Percentiles rank a stretch among this genome's conserved stretches.
Conservation (phyloP, 2,329 filamentous ascomycete species). For the Pseudogymnoascus sp. region DNA sequence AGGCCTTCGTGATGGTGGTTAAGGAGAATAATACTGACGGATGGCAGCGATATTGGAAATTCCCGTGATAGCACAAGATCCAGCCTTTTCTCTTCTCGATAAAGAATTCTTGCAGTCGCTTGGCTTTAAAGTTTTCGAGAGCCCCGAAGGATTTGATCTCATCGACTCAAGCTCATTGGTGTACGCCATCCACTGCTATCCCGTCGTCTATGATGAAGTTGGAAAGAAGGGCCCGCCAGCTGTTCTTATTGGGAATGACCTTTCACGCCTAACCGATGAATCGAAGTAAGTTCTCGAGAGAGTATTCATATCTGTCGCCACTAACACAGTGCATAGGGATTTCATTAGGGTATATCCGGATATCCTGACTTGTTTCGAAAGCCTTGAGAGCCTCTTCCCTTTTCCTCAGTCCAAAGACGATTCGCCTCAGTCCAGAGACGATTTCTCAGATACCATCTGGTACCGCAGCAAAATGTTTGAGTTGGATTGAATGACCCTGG, state of each 20-base stretch:
- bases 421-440: background rate
- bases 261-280: background rate
- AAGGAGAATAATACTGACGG: background rate
- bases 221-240: constrained; percentile 19
- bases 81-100: constrained; percentile 26
- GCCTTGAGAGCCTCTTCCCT: background rate
- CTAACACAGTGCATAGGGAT: background rate
- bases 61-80: constrained; percentile 25
- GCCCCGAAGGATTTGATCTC: constrained; percentile 24
- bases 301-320: background rate
- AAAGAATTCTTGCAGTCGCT: constrained; percentile 24
- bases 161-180: constrained; percentile 24
- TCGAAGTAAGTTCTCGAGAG: background rate
- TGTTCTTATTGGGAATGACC: constrained; percentile 24
- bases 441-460: constrained; percentile 2
- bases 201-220: constrained; percentile 23
- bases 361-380: background rate
- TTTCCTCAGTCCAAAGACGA: background rate
- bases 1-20: background rate
- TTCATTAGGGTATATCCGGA: background rate
- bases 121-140: constrained; percentile 22
- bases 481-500: background rate
- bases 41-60: background rate
- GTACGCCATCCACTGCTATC: constrained; percentile 31
- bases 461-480: background rate